Evolutionary conservation across 805 yeast species (phyloP).

Genomic region (Komagataella phaffii): DNA sequence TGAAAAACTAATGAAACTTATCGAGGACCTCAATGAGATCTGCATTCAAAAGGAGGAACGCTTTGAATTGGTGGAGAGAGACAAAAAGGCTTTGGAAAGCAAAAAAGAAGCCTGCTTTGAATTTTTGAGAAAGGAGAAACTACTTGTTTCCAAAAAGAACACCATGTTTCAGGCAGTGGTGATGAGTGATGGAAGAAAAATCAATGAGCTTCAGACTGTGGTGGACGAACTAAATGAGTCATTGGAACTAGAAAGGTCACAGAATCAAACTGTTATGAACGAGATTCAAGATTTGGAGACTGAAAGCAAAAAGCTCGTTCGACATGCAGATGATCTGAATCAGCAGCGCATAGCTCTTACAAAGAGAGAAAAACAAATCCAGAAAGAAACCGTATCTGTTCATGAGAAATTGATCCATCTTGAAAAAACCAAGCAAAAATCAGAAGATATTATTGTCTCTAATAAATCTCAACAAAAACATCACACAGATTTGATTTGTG

Average conservation of each 20-base stretch:
- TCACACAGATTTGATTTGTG: neutral
- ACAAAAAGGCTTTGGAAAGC: slow-evolving; percentile 44
- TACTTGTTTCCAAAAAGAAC: slow-evolving; percentile 29
- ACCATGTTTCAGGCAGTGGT: neutral
- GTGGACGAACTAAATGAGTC: neutral
- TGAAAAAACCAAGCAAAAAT: slow-evolving; percentile 41
- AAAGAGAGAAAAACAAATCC: slow-evolving; percentile 26
- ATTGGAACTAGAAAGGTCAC: neutral
- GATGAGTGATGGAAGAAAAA: neutral
- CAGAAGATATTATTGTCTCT: slow-evolving; percentile 36
- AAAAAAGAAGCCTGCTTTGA: slow-evolving; percentile 58
- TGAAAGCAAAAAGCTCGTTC: slow-evolving; percentile 22
- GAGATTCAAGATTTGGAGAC: slow-evolving; percentile 25
- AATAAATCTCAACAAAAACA: neutral
- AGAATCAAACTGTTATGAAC: neutral
- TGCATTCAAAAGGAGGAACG: slow-evolving; percentile 75
- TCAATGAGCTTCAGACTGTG: neutral
- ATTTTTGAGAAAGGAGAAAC: slow-evolving; percentile 53
- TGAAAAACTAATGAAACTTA: slow-evolving; percentile 43
- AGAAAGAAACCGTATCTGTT: slow-evolving; percentile 48
- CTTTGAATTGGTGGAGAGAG: slow-evolving; percentile 67
- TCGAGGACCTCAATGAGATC: slow-evolving; percentile 67
- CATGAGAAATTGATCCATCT: slow-evolving; percentile 70
- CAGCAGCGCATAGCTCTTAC: slow-evolving; percentile 26
- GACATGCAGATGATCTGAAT: slow-evolving; percentile 25